Percentiles rank a stretch among this genome's conserved stretches.
These are phyloP conservation scores for Castanea crenata DNA, from an alignment of 306 rosid species.

Conservation along the genomic window DNA sequence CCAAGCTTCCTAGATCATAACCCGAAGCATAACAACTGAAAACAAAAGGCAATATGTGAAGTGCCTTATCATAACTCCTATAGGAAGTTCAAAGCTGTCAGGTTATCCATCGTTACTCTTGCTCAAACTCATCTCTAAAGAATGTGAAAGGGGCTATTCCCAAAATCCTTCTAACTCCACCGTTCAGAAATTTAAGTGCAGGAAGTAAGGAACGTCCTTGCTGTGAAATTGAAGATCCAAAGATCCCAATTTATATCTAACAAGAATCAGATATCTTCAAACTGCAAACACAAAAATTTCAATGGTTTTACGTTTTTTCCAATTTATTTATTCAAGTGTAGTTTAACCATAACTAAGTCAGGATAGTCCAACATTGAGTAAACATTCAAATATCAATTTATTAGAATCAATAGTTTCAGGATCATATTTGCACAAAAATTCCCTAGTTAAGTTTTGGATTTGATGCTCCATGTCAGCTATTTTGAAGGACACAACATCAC, in stretches of 20 bases:
- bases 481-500: background rate
- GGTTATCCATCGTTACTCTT: background rate
- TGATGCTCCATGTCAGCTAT: background rate
- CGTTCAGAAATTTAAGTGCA: background rate
- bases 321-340: background rate
- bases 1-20: no score
- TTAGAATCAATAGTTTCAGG: background rate
- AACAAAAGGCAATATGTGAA: no score
- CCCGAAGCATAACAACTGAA: no score
- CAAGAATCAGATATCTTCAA: background rate
- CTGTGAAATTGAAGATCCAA: background rate
- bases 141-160: background rate
- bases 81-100: background rate
- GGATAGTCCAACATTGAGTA: background rate
- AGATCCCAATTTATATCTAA: background rate
- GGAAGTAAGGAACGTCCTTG: background rate
- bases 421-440: background rate
- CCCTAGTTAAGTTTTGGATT: background rate
- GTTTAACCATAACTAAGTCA: background rate
- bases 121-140: background rate
- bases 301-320: background rate
- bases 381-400: background rate
- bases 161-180: background rate
- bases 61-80: background rate
- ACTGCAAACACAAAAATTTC: background rate